Percentiles rank a stretch among this genome's conserved stretches.
These are phyloP conservation scores for Adansonia rubrostipa DNA, from an alignment of 441 rosid genomes.

Conservation along the genomic window DNA sequence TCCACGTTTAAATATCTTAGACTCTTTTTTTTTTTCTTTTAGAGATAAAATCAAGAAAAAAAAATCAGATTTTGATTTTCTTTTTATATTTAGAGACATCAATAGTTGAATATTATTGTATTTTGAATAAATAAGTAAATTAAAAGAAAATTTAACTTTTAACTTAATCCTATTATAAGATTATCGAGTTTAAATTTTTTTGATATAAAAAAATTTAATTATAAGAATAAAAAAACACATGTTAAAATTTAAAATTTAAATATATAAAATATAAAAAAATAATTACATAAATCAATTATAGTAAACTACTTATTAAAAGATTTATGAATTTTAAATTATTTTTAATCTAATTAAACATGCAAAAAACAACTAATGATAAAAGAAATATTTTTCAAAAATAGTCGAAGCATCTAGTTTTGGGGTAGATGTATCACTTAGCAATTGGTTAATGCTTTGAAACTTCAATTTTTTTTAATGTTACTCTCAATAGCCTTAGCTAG, in stretches of 20 bases:
- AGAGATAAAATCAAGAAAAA: not conserved
- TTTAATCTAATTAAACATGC: not conserved
- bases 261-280: too few relatives aligned
- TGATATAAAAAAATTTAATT: too few relatives aligned
- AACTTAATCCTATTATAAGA: too few relatives aligned
- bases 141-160: not conserved
- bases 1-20: constrained; percentile 30
- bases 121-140: not conserved
- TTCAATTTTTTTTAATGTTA: not conserved
- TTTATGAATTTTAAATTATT: too few relatives aligned
- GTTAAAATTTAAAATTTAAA: too few relatives aligned
- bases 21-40: not conserved
- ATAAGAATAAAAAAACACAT: too few relatives aligned
- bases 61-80: not conserved
- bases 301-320: not conserved
- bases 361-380: constrained; percentile 8
- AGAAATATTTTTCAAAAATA: not conserved
- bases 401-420: constrained; percentile 2
- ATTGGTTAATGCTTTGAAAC: constrained; percentile 19
- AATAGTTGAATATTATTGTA: too few relatives aligned
- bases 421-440: not conserved
- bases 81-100: too few relatives aligned
- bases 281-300: too few relatives aligned
- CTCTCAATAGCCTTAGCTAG: not conserved
- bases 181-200: not conserved